These are phyloP conservation scores for Pseudocercospora macadamiae DNA, from an alignment of 2,329 filamentous ascomycete genomes.

Conservation along the genomic window DNA sequence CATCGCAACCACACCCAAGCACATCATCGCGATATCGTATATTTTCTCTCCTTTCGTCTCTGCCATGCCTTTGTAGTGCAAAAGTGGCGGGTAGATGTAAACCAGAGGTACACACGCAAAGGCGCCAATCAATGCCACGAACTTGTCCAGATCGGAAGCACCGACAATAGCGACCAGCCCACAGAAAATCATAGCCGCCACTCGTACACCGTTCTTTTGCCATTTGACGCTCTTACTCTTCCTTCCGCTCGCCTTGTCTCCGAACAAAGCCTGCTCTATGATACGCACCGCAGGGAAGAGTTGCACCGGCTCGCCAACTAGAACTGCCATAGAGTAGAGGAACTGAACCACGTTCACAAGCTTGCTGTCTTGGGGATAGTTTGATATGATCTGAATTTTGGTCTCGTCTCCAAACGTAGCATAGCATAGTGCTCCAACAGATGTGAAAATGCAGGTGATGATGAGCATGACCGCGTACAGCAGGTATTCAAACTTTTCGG, in stretches of 20 bases:
- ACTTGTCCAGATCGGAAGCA: constrained; percentile 71
- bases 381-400: constrained; percentile 74
- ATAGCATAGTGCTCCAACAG: constrained; percentile 73
- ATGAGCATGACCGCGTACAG: constrained; percentile 71
- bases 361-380: constrained; percentile 70
- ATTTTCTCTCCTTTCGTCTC: constrained; percentile 58
- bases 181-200: constrained; percentile 60
- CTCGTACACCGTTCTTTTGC: constrained; percentile 73
- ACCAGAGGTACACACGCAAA: constrained; percentile 76
- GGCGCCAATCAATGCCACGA: constrained; percentile 73
- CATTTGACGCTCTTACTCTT: constrained; percentile 68
- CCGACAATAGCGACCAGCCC: constrained; percentile 65
- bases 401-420: constrained; percentile 71
- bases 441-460: constrained; percentile 73
- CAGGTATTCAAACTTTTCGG: constrained; percentile 67
- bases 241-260: constrained; percentile 67
- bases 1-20: constrained; percentile 68
- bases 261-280: constrained; percentile 69
- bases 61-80: constrained; percentile 71
- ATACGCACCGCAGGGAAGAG: constrained; percentile 75
- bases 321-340: constrained; percentile 71
- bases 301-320: constrained; percentile 75
- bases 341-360: constrained; percentile 78
- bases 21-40: constrained; percentile 65
- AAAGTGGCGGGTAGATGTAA: constrained; percentile 73